Conservation (phyloP, 2,329 filamentous ascomycete genomes). For the Clarireedia hainanense region DNA sequence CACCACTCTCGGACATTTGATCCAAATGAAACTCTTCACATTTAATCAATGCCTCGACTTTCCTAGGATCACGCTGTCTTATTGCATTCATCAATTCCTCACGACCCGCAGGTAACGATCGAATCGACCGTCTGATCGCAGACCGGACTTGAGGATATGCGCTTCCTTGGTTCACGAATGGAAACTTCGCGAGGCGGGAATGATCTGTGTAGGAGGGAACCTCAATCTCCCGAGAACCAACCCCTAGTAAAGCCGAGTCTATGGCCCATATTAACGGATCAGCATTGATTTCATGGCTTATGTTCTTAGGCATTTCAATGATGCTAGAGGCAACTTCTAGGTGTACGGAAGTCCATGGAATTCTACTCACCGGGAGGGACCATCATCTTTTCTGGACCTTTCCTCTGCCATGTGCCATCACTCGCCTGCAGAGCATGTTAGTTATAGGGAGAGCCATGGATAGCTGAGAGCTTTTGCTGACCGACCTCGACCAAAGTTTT, state of each 20-base stretch:
- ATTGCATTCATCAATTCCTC: constrained; percentile 7
- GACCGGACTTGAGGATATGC: constrained; percentile 6
- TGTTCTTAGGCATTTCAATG: too few relatives aligned
- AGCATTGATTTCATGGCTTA: neutral
- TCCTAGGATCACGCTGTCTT: neutral
- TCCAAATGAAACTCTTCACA: constrained; percentile 5
- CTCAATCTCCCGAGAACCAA: constrained; percentile 6
- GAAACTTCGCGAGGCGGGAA: constrained; percentile 6
- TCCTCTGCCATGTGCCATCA: constrained; percentile 8
- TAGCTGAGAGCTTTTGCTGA: neutral
- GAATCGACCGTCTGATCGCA: constrained; percentile 6
- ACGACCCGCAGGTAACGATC: neutral
- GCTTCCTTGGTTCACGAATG: constrained; percentile 4
- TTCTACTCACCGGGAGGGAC: constrained; percentile 2
- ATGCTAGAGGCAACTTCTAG: too few relatives aligned
- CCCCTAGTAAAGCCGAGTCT: constrained; percentile 6
- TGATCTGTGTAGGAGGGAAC: constrained; percentile 7
- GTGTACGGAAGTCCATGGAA: neutral
- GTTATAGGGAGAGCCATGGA: neutral
- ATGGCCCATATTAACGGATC: neutral
- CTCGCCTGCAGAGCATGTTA: neutral
- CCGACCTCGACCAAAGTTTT: constrained; percentile 13
- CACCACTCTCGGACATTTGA: neutral
- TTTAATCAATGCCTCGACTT: constrained; percentile 2
- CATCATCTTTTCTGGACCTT: constrained; percentile 9